Evolutionary conservation across 352 stramenopile species (phyloP), one percentile per base, ranked within the genome.

Genomic region (Globisporangium camurandrum): DNA sequence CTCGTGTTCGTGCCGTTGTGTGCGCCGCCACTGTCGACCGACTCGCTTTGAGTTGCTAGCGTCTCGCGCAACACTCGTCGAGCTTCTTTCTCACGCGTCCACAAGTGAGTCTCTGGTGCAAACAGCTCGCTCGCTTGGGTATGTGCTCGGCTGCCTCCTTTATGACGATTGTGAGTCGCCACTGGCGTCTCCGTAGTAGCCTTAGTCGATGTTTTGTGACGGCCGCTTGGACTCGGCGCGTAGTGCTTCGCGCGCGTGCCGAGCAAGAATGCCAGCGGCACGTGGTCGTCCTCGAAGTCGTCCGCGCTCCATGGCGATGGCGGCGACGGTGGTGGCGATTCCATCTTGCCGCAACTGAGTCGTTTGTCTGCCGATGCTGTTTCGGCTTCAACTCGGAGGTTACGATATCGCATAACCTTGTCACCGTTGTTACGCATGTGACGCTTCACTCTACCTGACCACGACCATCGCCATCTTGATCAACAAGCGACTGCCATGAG

Each of bases 231-330:
- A 8, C 34, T 50, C 8, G 23, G 27, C 1, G 64, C 47, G 51
- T 85, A 88, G 19, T 65, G 46, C 40, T 61, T 75, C 12, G 59
- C 66, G 2, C 66, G 64, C 24, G 61, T 46, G 2, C 78, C 78
- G 4, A 87, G 75, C 16, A 89, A 62, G 53, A 89, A 89, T 31
- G 71, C 59, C 16, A 89, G 62, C 30, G 78, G 78, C 5, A 89
- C 69, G 57, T 89, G 57, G 33, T 82, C 71, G 27, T 76, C 67
- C 46, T 42, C 46, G 33, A 65, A n/a, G n/a, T 72, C 60, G 30
- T 34, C 30, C n/a, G n/a, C n/a, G n/a, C n/a, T n/a, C n/a, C n/a
- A n/a, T n/a, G n/a, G n/a, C n/a, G n/a, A n/a, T n/a, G n/a, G n/a
- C n/a, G 30, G 14, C 14, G 30, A 34, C 30, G 36, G 36, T 16